Evolutionary conservation across 116 monocot genomes (phyloP).

Genomic region (Zostera marina): DNA sequence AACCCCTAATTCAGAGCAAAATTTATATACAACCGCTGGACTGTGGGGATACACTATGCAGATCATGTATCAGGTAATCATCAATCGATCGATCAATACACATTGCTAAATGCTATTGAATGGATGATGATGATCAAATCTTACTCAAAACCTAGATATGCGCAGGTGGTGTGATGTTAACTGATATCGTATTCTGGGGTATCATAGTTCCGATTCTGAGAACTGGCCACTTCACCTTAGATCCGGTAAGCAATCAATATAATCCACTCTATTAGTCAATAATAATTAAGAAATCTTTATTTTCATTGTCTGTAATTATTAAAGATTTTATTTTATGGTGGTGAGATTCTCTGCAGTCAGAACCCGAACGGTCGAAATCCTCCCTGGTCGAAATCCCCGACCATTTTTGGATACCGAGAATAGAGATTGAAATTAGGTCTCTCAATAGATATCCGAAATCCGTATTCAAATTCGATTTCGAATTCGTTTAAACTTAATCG

Average conservation of each 20-base stretch:
- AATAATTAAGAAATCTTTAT: too few species aligned
- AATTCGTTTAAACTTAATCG: too few species aligned
- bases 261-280: not conserved
- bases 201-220: constrained; percentile 47
- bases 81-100: too few species aligned
- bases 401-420: too few species aligned
- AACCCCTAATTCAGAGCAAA: constrained; percentile 1
- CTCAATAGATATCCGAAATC: too few species aligned
- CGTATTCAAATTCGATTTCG: too few species aligned
- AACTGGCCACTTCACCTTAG: constrained; percentile 23
- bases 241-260: constrained; percentile 27
- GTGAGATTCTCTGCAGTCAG: too few species aligned
- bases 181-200: constrained; percentile 66
- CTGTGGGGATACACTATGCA: constrained; percentile 41
- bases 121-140: not conserved
- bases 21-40: constrained; percentile 22
- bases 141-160: constrained; percentile 18
- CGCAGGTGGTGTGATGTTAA: constrained; percentile 63
- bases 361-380: too few species aligned
- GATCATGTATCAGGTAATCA: constrained; percentile 39
- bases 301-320: too few species aligned
- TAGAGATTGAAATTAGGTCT: too few species aligned
- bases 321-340: too few species aligned
- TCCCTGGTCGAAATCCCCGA: too few species aligned
- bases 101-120: not conserved